Base-by-base conservation (phyloP, 2,329 filamentous ascomycete species). In the Diaporthe citriasiana region DNA sequence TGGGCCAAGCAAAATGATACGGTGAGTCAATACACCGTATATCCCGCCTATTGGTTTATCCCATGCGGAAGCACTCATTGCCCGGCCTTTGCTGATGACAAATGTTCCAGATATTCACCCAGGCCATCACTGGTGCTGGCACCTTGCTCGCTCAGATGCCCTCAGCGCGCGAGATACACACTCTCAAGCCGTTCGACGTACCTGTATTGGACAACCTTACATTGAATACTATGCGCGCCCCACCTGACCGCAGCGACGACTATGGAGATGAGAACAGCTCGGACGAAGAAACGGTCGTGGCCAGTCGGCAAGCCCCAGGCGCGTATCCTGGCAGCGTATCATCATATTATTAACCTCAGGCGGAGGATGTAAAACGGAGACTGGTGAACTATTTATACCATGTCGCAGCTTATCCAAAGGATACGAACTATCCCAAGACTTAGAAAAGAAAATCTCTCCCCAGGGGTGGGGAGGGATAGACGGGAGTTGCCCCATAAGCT, bases 1-100 rank as follows among this genome's bases (percentile, higher is more conserved):
- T 98, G 97, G 96, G 91, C 90, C 76, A 97, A 95, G 84, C 91
- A 95, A 83, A 99, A 99, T 80, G 95, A 98, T 82, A 97, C 94
- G 25, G 94, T 97, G 84, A 85, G 90, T 76, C 25, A 15, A 66
- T 72, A 53, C 55, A n/a, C 13, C 25, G 60, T 6, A n/a, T 50
- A 27, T 69, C 22, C 45, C 42, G 19, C 33, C 42, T 30, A 33
- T 40, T 33, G 45, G 25, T 30, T 9, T 3, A 47, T 22, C 35
- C 33, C 6, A 47, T 17, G 10, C 19, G 15, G 47, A 19, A 4
- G 6, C 9, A 35, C 45, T 13, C 47, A 47, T 19, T n/a, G 30
- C 38, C 38, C 27, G 17, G 17, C 19, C 7, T 22, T 38, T 50
- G 30, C 63, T 75, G 65, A 75, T 56, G 4, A 35, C 25, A 12